Percentiles rank a stretch among this genome's conserved stretches.
Evolutionary conservation across 2,329 filamentous ascomycete species (phyloP).

Genomic region (Curvularia sp.): DNA sequence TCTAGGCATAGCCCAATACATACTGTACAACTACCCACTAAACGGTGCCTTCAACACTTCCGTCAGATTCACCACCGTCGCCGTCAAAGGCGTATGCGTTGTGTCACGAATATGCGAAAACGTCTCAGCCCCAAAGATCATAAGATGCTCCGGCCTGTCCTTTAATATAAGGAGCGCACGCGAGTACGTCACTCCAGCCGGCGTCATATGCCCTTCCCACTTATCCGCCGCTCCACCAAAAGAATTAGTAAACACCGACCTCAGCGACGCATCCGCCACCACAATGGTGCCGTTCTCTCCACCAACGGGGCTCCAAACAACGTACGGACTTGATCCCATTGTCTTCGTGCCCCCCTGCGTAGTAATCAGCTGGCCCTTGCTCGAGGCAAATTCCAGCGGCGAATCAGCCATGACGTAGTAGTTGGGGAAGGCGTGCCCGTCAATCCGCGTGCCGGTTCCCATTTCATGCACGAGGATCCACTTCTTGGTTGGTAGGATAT

Average conservation of each 20-base stretch:
- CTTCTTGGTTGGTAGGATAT: conserved; percentile 28
- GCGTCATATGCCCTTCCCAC: conserved; percentile 30
- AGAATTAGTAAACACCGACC: conserved; percentile 29
- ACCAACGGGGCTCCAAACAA: conserved; percentile 31
- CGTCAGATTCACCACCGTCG: conserved; percentile 20
- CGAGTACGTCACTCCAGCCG: conserved; percentile 29
- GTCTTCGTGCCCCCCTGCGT: conserved; percentile 22
- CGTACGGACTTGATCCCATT: conserved; percentile 30
- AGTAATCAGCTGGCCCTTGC: conserved; percentile 23
- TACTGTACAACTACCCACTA: not conserved
- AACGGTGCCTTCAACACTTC: conserved; percentile 6
- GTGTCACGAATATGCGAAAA: conserved; percentile 21
- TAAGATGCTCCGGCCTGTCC: conserved; percentile 23
- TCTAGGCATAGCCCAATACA: not conserved
- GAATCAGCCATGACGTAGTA: conserved; percentile 33
- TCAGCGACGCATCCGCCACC: conserved; percentile 26
- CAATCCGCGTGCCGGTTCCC: conserved; percentile 22
- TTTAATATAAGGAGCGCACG: conserved; percentile 30
- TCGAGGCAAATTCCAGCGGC: conserved; percentile 26
- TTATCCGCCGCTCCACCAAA: conserved; percentile 23
- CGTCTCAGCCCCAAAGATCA: conserved; percentile 29
- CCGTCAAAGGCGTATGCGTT: conserved; percentile 23
- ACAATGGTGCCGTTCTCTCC: conserved; percentile 32
- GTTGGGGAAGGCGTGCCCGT: conserved; percentile 30
- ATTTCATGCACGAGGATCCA: conserved; percentile 35